Evolutionary conservation across 2,329 filamentous ascomycete genomes (phyloP).

Genomic region (Cercospora zeae-maydis): DNA sequence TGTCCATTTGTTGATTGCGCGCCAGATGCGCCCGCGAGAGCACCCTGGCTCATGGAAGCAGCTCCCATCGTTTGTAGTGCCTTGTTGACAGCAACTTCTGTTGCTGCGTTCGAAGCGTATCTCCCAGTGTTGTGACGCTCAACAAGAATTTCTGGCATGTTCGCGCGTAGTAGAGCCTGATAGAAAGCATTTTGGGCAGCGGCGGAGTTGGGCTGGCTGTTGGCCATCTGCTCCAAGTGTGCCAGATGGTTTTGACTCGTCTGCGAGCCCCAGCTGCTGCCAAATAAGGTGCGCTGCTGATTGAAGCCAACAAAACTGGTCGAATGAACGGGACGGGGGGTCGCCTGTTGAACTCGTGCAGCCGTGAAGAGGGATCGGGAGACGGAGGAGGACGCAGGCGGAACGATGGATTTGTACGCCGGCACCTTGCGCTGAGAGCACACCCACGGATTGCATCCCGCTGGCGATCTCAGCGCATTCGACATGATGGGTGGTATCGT

Average conservation of each 20-base stretch:
- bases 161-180: constrained; percentile 80
- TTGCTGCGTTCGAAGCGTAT: constrained; percentile 74
- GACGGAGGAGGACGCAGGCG: constrained; percentile 25
- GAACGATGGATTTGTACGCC: constrained; percentile 30
- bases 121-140: constrained; percentile 83
- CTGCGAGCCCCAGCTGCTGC: constrained; percentile 38
- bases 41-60: constrained; percentile 36
- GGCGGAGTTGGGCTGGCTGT: constrained; percentile 83
- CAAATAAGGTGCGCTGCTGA: constrained; percentile 47
- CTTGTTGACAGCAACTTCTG: constrained; percentile 74
- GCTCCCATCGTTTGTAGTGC: constrained; percentile 64
- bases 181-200: constrained; percentile 93
- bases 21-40: constrained; percentile 19
- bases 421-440: constrained; percentile 36
- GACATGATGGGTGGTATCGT: constrained; percentile 39
- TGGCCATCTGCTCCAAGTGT: constrained; percentile 84
- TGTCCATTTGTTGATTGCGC: constrained; percentile 36
- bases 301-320: constrained; percentile 35
- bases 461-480: constrained; percentile 35
- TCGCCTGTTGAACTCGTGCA: constrained; percentile 35
- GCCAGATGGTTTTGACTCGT: constrained; percentile 63
- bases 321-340: constrained; percentile 16
- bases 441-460: constrained; percentile 12
- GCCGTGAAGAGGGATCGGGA: constrained; percentile 41
- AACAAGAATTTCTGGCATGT: constrained; percentile 88